Percentiles rank a stretch among this genome's conserved stretches.
Conservation (phyloP, 2,329 filamentous ascomycete genomes). For the Venturia carpophila region DNA sequence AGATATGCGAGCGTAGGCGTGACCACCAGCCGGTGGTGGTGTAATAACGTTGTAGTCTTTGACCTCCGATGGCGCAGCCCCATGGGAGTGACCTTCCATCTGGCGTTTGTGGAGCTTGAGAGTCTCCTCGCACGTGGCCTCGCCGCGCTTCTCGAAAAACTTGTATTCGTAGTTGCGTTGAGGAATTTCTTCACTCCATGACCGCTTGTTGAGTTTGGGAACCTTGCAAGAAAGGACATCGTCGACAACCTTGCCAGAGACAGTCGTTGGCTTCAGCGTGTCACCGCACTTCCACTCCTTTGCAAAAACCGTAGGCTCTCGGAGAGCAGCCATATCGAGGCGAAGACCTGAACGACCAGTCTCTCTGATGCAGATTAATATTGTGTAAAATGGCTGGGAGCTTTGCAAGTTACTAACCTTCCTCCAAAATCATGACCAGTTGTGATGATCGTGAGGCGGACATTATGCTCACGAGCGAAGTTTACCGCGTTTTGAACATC, state of each 20-base stretch:
- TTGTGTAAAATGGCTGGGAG: not conserved
- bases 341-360: slow-evolving; percentile 15
- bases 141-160: slow-evolving; percentile 17
- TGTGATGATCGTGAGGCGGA: slow-evolving; percentile 17
- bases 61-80: not conserved
- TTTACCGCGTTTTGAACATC: slow-evolving; percentile 18
- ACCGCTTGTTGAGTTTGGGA: slow-evolving; percentile 2
- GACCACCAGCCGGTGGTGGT: not conserved
- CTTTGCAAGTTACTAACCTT: slow-evolving; percentile 2
- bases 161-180: slow-evolving; percentile 8
- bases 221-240: slow-evolving; percentile 14
- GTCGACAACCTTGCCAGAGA: not conserved
- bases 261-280: not conserved
- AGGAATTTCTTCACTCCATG: not conserved
- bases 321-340: slow-evolving; percentile 14
- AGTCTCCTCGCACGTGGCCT: not conserved
- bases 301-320: slow-evolving; percentile 17
- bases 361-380: slow-evolving; percentile 8
- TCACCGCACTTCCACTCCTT: slow-evolving; percentile 18
- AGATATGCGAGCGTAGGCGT: slow-evolving; percentile 16
- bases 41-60: slow-evolving; percentile 15
- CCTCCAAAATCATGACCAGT: slow-evolving; percentile 19
- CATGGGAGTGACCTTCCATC: not conserved
- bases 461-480: slow-evolving; percentile 18
- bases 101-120: slow-evolving; percentile 2